Percentiles rank a stretch among this genome's conserved stretches.
Conservation (phyloP, 2,329 filamentous ascomycete genomes). For the Pleurostoma richardsiae region DNA sequence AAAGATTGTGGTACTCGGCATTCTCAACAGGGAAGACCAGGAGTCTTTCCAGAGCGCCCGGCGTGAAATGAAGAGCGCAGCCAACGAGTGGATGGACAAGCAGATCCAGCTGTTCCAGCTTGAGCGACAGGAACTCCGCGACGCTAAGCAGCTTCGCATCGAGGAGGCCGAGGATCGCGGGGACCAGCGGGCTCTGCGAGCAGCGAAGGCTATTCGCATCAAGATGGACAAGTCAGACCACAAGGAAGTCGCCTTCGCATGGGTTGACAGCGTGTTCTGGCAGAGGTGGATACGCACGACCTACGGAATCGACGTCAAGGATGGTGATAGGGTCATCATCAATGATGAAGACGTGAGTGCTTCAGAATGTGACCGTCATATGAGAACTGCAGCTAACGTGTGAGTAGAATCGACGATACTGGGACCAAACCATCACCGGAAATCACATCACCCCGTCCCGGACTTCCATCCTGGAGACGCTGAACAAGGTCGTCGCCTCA, state of each 20-base stretch:
- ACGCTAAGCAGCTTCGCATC: constrained; percentile 90
- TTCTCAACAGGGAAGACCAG: constrained; percentile 73
- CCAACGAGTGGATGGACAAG: constrained; percentile 97
- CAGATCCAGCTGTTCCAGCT: constrained; percentile 87
- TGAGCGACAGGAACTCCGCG: constrained; percentile 86
- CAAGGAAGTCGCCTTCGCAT: constrained; percentile 90
- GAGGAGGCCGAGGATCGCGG: constrained; percentile 93
- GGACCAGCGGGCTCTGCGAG: constrained; percentile 78
- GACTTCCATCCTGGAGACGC: constrained; percentile 84
- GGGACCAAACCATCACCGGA: constrained; percentile 86
- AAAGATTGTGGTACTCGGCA: constrained; percentile 88
- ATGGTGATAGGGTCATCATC: constrained; percentile 90
- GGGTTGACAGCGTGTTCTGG: constrained; percentile 97
- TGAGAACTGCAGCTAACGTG: constrained; percentile 24
- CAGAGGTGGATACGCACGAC: constrained; percentile 95
- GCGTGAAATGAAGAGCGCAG: constrained; percentile 91
- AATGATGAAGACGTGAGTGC: constrained; percentile 90
- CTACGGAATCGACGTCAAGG: constrained; percentile 82
- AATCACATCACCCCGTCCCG: constrained; percentile 86
- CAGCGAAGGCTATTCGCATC: constrained; percentile 87
- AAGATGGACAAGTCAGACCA: constrained; percentile 83
- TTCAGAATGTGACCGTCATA: background rate
- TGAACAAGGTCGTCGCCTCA: constrained; percentile 63
- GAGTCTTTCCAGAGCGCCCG: constrained; percentile 75
- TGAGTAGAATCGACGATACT: constrained; percentile 79